phyloP scores from a whole-genome alignment of 2,329 filamentous ascomycete species.

The Fusarium verticillioides region DNA sequence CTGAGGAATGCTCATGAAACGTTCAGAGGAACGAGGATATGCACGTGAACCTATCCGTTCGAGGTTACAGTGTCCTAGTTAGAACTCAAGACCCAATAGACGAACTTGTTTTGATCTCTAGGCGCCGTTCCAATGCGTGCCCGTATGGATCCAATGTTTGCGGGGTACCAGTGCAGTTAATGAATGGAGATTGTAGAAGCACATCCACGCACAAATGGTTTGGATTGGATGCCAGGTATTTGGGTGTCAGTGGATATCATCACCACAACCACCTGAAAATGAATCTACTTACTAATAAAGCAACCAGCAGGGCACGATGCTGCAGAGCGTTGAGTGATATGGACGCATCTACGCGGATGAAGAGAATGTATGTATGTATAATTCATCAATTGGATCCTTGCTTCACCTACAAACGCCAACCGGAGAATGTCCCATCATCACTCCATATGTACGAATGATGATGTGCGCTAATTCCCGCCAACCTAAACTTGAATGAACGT shows the following conservation, averaged over 20 bases:
- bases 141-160: constrained; percentile 20
- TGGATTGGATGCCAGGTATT: constrained; percentile 4
- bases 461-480: constrained; percentile 35
- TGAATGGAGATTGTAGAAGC: background rate
- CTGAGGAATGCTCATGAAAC: constrained; percentile 40
- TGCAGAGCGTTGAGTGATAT: constrained; percentile 10
- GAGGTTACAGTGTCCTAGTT: background rate
- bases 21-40: constrained; percentile 18
- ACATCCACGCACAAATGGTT: background rate
- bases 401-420: constrained; percentile 9
- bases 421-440: background rate
- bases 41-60: constrained; percentile 27
- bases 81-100: background rate
- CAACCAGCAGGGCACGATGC: background rate
- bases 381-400: background rate
- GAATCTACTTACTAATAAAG: constrained; percentile 22
- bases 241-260: constrained; percentile 19
- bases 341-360: background rate
- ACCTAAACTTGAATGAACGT: constrained; percentile 21
- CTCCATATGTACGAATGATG: constrained; percentile 32
- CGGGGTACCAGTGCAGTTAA: background rate
- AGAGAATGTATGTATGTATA: background rate
- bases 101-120: background rate
- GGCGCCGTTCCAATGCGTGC: constrained; percentile 8
- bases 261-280: constrained; percentile 39